phyloP scores from a whole-genome alignment of 768 basidiomycete genomes.

The Auriculariales sp. region DNA sequence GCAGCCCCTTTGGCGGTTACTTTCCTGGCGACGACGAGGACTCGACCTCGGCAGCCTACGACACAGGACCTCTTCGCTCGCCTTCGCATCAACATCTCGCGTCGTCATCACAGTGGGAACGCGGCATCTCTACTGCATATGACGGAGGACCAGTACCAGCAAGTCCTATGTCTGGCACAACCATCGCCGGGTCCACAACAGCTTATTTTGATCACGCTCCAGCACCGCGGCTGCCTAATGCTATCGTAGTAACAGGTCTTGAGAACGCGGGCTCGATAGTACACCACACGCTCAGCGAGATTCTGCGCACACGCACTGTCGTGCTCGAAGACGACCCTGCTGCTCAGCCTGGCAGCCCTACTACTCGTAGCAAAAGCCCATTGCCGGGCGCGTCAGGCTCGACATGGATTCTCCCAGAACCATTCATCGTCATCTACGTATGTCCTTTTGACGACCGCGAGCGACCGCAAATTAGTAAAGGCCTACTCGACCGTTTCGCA shows the following conservation, averaged over 20 bases:
- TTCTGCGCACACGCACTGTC: slow-evolving; percentile 37
- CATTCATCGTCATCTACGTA: slow-evolving; percentile 60
- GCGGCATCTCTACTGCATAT: not conserved
- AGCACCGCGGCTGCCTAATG: slow-evolving; percentile 31
- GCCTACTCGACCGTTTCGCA: slow-evolving; percentile 60
- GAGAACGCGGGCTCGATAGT: slow-evolving; percentile 39
- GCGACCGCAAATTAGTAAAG: slow-evolving; percentile 48
- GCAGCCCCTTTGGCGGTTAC: slow-evolving; percentile 7
- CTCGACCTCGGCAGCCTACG: slow-evolving; percentile 1
- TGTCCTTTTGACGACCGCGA: slow-evolving; percentile 48
- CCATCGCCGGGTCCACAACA: not conserved
- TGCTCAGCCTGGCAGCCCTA: slow-evolving; percentile 2
- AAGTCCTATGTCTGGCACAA: not conserved
- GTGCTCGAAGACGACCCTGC: slow-evolving; percentile 23
- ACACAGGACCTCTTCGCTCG: not conserved
- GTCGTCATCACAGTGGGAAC: not conserved
- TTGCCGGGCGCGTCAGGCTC: slow-evolving; percentile 21
- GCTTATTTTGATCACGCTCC: not conserved
- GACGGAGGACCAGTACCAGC: not conserved
- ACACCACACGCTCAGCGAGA: slow-evolving; percentile 42
- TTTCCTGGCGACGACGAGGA: not conserved
- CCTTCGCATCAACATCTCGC: not conserved
- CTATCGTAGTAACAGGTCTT: slow-evolving; percentile 56
- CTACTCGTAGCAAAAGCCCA: not conserved
- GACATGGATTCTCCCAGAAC: slow-evolving; percentile 43